These are phyloP conservation scores for Penicillium lividum DNA, from an alignment of 495 filamentous ascomycete species.

Conservation along the genomic window DNA sequence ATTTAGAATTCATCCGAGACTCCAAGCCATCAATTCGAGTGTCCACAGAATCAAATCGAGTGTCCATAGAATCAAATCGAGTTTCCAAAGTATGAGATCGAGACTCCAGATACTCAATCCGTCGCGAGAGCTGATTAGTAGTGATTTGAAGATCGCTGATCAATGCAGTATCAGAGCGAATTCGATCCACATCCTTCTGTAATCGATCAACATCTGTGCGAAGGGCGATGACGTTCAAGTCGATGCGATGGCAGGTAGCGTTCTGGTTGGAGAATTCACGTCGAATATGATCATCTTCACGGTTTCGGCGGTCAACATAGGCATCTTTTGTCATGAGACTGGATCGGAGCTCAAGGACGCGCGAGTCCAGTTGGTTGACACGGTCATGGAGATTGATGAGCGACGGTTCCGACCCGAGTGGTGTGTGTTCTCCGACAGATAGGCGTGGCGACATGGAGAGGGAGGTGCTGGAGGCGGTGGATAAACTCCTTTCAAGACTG, in stretches of 20 bases:
- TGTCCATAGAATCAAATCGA: no score
- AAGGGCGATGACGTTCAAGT: conserved; percentile 41
- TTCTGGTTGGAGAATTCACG: conserved; percentile 43
- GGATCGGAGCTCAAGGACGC: conserved; percentile 40
- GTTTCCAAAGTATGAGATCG: no score
- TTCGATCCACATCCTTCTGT: conserved; percentile 42
- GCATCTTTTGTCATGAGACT: conserved; percentile 41
- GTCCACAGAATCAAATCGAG: conserved; percentile 10
- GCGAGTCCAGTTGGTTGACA: conserved; percentile 41
- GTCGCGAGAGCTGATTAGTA: conserved; percentile 34
- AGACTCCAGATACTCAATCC: no score
- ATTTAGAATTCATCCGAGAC: conserved; percentile 14
- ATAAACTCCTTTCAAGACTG: conserved; percentile 44
- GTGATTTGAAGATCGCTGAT: conserved; percentile 39
- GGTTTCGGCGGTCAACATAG: conserved; percentile 45
- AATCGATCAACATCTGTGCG: conserved; percentile 41
- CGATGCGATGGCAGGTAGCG: conserved; percentile 40
- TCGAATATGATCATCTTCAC: conserved; percentile 44
- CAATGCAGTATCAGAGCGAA: conserved; percentile 36
- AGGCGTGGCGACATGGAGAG: conserved; percentile 43
- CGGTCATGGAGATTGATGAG: conserved; percentile 40
- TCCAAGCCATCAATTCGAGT: conserved; percentile 27
- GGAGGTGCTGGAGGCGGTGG: conserved; percentile 41
- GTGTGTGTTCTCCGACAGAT: conserved; percentile 37
- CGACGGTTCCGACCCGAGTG: conserved; percentile 37